A percentile compares a stretch with the other conserved stretches of the same genome.
phyloP scores from a whole-genome alignment of 2,329 filamentous ascomycete genomes.

The Coniochaeta ligniaria region DNA sequence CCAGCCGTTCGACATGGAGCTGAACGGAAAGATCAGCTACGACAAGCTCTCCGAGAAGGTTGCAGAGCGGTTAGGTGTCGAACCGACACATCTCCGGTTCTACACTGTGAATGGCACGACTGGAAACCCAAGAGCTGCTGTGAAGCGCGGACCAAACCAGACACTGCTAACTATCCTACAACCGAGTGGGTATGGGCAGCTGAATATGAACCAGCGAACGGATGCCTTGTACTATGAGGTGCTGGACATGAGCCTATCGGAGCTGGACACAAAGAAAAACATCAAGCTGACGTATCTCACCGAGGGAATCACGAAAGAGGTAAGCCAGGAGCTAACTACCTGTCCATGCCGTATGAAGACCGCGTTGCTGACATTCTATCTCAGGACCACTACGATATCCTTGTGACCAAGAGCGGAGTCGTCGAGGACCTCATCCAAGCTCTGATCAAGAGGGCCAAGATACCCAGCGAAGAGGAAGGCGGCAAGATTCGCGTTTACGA shows the following conservation, averaged over 20 bases:
- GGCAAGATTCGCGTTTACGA: slow-evolving; percentile 76
- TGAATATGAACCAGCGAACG: slow-evolving; percentile 60
- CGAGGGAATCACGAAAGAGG: slow-evolving; percentile 88
- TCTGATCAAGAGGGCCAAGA: slow-evolving; percentile 71
- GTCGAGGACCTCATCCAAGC: slow-evolving; percentile 71
- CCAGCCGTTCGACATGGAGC: slow-evolving; percentile 63
- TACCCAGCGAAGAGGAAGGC: slow-evolving; percentile 65
- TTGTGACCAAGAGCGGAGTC: slow-evolving; percentile 80
- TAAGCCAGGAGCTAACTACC: slow-evolving; percentile 29
- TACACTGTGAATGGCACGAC: slow-evolving; percentile 74
- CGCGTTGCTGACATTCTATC: slow-evolving; percentile 12
- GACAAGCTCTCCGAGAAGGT: slow-evolving; percentile 81
- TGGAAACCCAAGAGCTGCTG: slow-evolving; percentile 67
- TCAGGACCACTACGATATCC: slow-evolving; percentile 70
- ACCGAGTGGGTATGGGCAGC: slow-evolving; percentile 64
- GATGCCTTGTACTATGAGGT: slow-evolving; percentile 90
- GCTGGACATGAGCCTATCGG: slow-evolving; percentile 86
- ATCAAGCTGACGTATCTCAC: slow-evolving; percentile 78
- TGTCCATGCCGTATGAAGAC: neutral
- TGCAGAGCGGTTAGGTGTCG: slow-evolving; percentile 66
- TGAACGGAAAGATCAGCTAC: slow-evolving; percentile 86
- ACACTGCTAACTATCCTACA: slow-evolving; percentile 75
- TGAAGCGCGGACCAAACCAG: slow-evolving; percentile 65
- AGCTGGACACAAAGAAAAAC: slow-evolving; percentile 86
- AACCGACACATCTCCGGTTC: slow-evolving; percentile 84